Evolutionary conservation across 78 protist species (phyloP), one percentile per base, ranked within the genome.

Genomic region (Pelomyxa schiedti): DNA sequence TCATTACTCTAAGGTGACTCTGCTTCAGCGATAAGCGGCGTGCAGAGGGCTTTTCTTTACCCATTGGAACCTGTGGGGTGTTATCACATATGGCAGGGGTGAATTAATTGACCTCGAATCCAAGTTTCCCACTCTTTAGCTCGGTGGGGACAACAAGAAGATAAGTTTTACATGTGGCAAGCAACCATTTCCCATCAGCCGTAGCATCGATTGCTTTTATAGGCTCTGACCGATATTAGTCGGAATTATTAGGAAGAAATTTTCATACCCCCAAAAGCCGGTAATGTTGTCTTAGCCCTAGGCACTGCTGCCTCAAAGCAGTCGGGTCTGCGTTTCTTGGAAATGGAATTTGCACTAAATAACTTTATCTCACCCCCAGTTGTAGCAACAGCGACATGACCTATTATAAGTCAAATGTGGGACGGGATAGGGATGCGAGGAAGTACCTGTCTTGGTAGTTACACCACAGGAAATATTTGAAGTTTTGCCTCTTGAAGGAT

Each of bases 81-180:
- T 70, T 35, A 64, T 37, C 42, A 64, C 68, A 9, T 36, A 77
- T 66, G 79, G 78, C 4, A 82, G 71, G 39, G n/a, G n/a, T n/a
- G n/a, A n/a, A n/a, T n/a, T n/a, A n/a, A 47, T 77, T 36, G 29
- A 73, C 79, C 58, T 83, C 77, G 47, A 85, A 85, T 8, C 86
- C 89, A 41, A 29, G 76, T 8, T 30, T 28, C 7, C 89, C 89
- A 24, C 80, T 77, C 24, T 71, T 76, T 1, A 68, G 47, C 37
- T 71, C 77, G 4, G 73, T 69, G 3, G 83, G 82, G 0, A 85
- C 72, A 2, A 85, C 64, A 41, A 79, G 30, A 64, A 85, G 81
- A 37, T 75, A 85, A 8, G 42, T 74, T 41, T 85, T 74, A 42
- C 89, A 85, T 0, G 89, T 85, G 22, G 89, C 89, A 29, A 85